A percentile compares a stretch with the other conserved stretches of the same genome.
phyloP scores from a whole-genome alignment of 768 basidiomycete species.

The Auricularia cornea region DNA sequence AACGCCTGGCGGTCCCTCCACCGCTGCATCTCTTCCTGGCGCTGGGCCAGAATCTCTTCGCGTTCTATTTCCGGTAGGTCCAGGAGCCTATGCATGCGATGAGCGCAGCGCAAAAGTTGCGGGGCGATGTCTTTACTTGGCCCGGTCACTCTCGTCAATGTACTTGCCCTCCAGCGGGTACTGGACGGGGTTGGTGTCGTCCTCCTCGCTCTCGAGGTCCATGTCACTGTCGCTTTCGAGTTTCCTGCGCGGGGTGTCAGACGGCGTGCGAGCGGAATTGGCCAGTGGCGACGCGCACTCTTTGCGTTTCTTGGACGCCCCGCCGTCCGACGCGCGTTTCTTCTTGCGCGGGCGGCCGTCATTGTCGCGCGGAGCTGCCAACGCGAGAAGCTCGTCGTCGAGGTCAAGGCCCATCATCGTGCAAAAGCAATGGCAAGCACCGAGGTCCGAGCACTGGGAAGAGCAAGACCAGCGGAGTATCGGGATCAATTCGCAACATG shows the following conservation, averaged over 20 bases:
- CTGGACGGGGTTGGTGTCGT: constrained; percentile 39
- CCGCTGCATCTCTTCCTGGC: constrained; percentile 73
- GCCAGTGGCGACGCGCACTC: constrained; percentile 43
- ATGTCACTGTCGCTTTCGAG: constrained; percentile 24
- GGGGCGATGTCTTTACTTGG: constrained; percentile 43
- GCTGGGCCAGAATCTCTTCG: constrained; percentile 74
- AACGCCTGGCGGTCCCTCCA: constrained; percentile 63
- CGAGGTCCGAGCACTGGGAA: not conserved
- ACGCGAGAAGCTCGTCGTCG: constrained; percentile 24
- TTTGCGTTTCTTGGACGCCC: constrained; percentile 52
- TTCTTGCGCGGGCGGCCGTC: constrained; percentile 12
- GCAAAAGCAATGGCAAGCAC: too few species aligned
- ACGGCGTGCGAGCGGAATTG: not conserved
- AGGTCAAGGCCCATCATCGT: constrained; percentile 13
- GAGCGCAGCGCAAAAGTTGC: constrained; percentile 10
- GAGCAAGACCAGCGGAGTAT: not conserved
- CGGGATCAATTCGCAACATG: not conserved
- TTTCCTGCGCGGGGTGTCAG: not conserved
- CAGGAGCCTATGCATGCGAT: constrained; percentile 47
- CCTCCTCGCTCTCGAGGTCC: constrained; percentile 54
- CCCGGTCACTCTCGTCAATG: constrained; percentile 73
- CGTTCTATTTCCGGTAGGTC: constrained; percentile 80
- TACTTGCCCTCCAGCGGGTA: constrained; percentile 93
- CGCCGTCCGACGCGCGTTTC: constrained; percentile 6
- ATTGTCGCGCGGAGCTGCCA: constrained; percentile 22